Base-by-base conservation (phyloP, 371 early-diverging fungal genomes). In the Dentiscutata heterogama region DNA sequence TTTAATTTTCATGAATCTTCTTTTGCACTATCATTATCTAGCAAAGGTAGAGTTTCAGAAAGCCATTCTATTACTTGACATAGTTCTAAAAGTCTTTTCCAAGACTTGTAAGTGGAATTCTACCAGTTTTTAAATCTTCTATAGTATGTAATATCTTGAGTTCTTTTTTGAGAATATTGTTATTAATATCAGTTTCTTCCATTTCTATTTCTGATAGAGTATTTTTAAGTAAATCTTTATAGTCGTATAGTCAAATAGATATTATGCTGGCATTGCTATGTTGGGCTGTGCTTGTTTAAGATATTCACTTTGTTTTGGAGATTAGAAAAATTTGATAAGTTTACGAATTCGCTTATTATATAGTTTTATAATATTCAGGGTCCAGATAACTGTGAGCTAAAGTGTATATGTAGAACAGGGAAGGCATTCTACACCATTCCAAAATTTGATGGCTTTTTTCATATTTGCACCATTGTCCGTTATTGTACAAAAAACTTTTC, bases 381-480 rank as follows among this genome's bases (percentile, higher is more conserved):
- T 16, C 3, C 22, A 22, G 18, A 72, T 50, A 8, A 72, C 53
- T 72, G 53, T 72, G 16, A 72, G 53, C 22, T 72, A 51, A 72
- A 72, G 25, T 22, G 72, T 72, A 72, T 72, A 25, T 72, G 53
- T 2, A 22, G 51, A 2, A 72, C 54, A 72, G 2, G 16, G 3
- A 31, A 31, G 35, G 35, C 35, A 31, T 31, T 31, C 35, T 3
- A 31, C 35, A 31, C 35, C 35, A 53, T 72, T 13, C 29, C 72
- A 72, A 72, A 72, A 22, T 72, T 51, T 72, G 18, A 72, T 72
- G 20, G 50, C 51, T 22, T 71, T 71, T 46, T 71, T 71, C 51
- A 71, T 71, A 22, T 71, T 71, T 71, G 3, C 22, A 1, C 51
- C 46, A 50, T 71, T 71, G 16, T 46, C 50, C 3, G 35, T 31